Base-by-base conservation (phyloP, 306 rosid species). In the Acacia crassicarpa region DNA sequence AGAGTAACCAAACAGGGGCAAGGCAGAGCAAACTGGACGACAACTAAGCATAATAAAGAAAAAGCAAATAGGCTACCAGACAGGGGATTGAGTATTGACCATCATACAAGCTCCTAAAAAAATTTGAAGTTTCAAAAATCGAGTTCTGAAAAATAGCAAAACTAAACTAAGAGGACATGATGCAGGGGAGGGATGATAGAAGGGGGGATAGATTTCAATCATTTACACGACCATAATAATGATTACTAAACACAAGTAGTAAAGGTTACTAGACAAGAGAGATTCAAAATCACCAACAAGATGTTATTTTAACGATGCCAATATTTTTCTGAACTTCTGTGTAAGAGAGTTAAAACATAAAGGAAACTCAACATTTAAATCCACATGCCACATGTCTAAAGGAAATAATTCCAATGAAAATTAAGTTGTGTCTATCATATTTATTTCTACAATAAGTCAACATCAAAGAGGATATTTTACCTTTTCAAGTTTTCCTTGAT, bases 401-500 rank as follows among this genome's bases (percentile, higher is more conserved):
- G 78, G 48, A 59, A 70, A 40, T 67, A 66, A 82, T 20, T 53
- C 38, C 63, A 38, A 32, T 32, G 35, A 32, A 32, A 32, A 32
- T 3, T 32, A 32, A 32, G 35, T 32, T 32, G 35, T 2, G 35
- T 32, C 35, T 3, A 3, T 32, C 35, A 32, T 32, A 32, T 32
- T 32, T 32, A 32, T 32, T 32, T 32, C 35, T 32, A 3, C 35
- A 32, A 35, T 27, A 33, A 15, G 5, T 38, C 74, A 68, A 68
- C 51, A 20, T 33, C 8, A 58, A 58, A 45, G 59, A 77, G 53
- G 67, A 78, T 74, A 65, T 70, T 72, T 80, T 83, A 91, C 98
- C 98, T 91, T 95, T 80, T 93, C 98, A 65, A 93, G 87, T 84
- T 89, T 93, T 69, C 97, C 98, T 88, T 87, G 93, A 68, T 63